Evolutionary conservation across 2,329 filamentous ascomycete genomes (phyloP), one percentile per base, ranked within the genome.

Genomic region (Nemania sp.): DNA sequence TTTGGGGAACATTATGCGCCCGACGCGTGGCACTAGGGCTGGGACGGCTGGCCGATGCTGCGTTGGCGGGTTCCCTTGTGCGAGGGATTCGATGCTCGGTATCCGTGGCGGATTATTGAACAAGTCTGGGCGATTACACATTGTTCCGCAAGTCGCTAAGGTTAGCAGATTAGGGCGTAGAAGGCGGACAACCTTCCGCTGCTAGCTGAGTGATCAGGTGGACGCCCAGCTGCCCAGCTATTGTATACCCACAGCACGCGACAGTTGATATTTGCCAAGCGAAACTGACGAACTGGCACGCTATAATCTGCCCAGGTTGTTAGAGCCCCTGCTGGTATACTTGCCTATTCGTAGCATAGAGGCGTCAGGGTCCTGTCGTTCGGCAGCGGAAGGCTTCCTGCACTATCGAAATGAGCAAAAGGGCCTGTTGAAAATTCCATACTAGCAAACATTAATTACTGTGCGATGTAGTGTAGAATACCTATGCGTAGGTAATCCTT

Each of bases 321-420:
- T n/a, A 7, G 9, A 15, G 37, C 24, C 23, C 22, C 26, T 40
- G 39, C 31, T 23, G 44, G 36, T 41, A 34, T 24, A 49, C 30
- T 24, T 49, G 36, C n/a, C n/a, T n/a, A n/a, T n/a, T n/a, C 42
- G 28, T 19, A 12, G 23, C 17, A 15, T 23, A 33, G 42, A 23
- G 28, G 8, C n/a, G 15, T n/a, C 26, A 23, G 28, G 28, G 17
- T 23, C 26, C 44, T 6, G 31, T 15, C 9, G 39, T 48, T 39
- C 23, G 15, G 28, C 26, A 22, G 44, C 31, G 31, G 37, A n/a
- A 15, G 37, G 17, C 17, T 14, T 24, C 24, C 44, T 19, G 50
- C 50, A 28, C 19, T 31, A 37, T 31, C 30, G 26, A 48, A 37
- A 43, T 44, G 40, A 45, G 33, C 20, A 34, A 40, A 28, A 7